Base-by-base conservation (phyloP, 1,139 yeast species). In the Hemisphaericaspora subhashii region DNA sequence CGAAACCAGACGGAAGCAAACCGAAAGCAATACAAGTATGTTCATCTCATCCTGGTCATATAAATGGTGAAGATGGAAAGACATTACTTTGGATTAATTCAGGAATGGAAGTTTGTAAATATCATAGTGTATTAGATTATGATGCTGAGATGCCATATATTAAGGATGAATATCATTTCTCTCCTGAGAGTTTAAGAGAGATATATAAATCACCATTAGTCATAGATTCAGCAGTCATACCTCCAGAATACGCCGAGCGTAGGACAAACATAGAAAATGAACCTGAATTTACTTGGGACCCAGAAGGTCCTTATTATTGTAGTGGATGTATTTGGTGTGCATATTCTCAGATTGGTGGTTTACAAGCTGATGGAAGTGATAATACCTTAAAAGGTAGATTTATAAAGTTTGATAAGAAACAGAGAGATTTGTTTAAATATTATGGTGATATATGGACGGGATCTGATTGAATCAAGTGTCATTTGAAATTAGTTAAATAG, bases 241-340 rank as follows among this genome's bases (percentile, higher is more conserved):
- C 66, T 15, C 66, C 66, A 12, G 39, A 41, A 29, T 32, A 50
- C 42, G 5, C 67, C 66, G 39, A 43, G 3, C 45, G 50, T 35
- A 51, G 56, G 36, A 54, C 51, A 4, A 37, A 52, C 31, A 32
- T 44, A 15, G 60, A 61, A n/a, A 51, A 58, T 13, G 68, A 64
- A 43, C 60, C 67, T 8, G 51, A 51, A 10, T 38, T 52, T 31
- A 48, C 63, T 4, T 64, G 69, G 69, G 40, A 52, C 15, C 58
- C 56, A 62, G 62, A 58, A n/a, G 41, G 30, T 32, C 50, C 41
- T 5, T 40, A 35, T 27, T 68, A 67, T 33, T 68, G 75, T 51
- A 60, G 62, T 31, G 61, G 66, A n/a, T 68, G 68, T 41, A 48
- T 66, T 16, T 69, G 72, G 65, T 69, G 75, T 58, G 72, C 71